Evolutionary conservation across 2,329 filamentous ascomycete genomes (phyloP).

Genomic region (Alternaria longipes): DNA sequence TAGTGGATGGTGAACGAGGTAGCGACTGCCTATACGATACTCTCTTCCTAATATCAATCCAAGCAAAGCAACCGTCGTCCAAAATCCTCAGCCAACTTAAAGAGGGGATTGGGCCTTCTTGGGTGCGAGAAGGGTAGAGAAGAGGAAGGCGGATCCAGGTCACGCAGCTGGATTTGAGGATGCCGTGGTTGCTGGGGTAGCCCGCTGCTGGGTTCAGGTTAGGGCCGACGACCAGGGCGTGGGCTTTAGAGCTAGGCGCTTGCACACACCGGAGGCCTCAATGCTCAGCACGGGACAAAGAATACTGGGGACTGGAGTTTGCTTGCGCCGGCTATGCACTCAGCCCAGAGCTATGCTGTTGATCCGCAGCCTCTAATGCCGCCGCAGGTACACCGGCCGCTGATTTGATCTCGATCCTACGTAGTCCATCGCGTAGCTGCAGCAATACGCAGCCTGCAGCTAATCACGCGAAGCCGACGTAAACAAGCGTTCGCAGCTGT

Average conservation of each 20-base stretch:
- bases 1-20: conserved; percentile 31
- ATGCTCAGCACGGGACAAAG: conserved; percentile 34
- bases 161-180: conserved; percentile 51
- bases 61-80: conserved; percentile 39
- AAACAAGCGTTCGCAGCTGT: conserved; percentile 25
- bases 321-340: conserved; percentile 29
- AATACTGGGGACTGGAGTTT: conserved; percentile 28
- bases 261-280: conserved; percentile 39
- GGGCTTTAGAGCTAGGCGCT: conserved; percentile 35
- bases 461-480: conserved; percentile 18
- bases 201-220: conserved; percentile 36
- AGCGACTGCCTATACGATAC: conserved; percentile 34
- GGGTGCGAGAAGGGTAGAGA: conserved; percentile 52
- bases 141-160: conserved; percentile 38
- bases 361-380: conserved; percentile 32
- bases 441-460: conserved; percentile 2
- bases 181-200: conserved; percentile 41
- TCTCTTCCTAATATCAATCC: conserved; percentile 26
- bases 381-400: conserved; percentile 24
- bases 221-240: conserved; percentile 35
- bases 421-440: conserved; percentile 17
- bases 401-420: conserved; percentile 24
- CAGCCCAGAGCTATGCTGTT: conserved; percentile 28
- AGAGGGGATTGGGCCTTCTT: conserved; percentile 47
- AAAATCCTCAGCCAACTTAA: conserved; percentile 30